Conservation (phyloP, 2,329 filamentous ascomycete genomes). For the Dryadomyces quercivorus region DNA sequence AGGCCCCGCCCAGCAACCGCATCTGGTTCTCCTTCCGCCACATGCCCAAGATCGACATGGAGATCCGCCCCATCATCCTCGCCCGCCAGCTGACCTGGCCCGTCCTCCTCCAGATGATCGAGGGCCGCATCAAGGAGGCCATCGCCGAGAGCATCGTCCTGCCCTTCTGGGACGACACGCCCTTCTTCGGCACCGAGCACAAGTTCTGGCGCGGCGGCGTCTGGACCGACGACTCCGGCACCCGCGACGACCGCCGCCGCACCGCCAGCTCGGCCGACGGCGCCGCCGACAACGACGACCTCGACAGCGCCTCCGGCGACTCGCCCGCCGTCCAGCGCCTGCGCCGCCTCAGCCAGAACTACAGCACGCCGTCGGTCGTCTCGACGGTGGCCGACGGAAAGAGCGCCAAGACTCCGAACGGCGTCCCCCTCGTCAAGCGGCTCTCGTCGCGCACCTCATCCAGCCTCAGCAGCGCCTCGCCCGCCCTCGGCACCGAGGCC, state of each 20-base stretch:
- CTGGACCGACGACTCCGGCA: conserved; percentile 44
- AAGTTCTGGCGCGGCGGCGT: conserved; percentile 80
- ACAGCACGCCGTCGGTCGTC: conserved; percentile 30
- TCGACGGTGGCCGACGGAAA: conserved; percentile 9
- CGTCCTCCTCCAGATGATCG: conserved; percentile 82
- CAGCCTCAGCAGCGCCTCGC: not conserved
- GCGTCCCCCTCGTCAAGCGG: not conserved
- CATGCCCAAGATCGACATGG: conserved; percentile 88
- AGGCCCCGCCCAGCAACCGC: conserved; percentile 88
- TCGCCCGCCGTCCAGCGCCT: conserved; percentile 22
- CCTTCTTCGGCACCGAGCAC: conserved; percentile 71
- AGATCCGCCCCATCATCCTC: conserved; percentile 92
- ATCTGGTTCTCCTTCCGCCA: conserved; percentile 92
- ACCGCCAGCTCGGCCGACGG: conserved; percentile 16
- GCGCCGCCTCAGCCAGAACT: conserved; percentile 42
- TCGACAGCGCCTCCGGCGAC: conserved; percentile 13
- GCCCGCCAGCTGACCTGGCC: conserved; percentile 91
- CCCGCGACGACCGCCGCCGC: conserved; percentile 23
- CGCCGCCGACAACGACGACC: conserved; percentile 27
- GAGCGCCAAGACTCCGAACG: conserved; percentile 15
- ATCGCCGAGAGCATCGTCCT: conserved; percentile 82
- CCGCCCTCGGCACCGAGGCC: conserved; percentile 31
- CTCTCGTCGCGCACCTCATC: not conserved
- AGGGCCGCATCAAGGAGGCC: conserved; percentile 88
- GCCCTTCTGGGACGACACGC: conserved; percentile 93